Conservation (phyloP, 192 early-diverging fungal species). For the Linnemannia hyalina region DNA sequence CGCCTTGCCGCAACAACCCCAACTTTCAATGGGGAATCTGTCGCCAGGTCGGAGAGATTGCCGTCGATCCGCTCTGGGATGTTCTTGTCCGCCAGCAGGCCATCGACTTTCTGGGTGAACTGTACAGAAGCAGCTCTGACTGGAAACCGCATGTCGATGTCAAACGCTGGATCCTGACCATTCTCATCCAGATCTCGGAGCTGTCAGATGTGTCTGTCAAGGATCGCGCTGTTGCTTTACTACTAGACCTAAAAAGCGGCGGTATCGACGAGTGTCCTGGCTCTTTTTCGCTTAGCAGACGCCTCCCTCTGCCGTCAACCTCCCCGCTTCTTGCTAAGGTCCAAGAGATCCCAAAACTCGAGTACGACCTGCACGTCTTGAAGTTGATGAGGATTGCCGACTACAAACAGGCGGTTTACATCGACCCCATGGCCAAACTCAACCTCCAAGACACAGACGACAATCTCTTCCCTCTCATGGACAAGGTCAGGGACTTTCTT, state of each 20-base stretch:
- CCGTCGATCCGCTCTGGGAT: background rate
- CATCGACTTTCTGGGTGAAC: background rate
- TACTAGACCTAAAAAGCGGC: background rate
- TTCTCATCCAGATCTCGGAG: background rate
- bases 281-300: too few species aligned
- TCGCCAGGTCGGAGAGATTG: background rate
- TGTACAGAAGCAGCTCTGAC: background rate
- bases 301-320: too few species aligned
- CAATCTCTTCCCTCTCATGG: background rate
- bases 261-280: too few species aligned
- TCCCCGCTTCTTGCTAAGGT: too few species aligned
- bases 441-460: background rate
- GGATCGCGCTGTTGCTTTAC: background rate
- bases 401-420: background rate
- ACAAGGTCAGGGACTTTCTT: background rate
- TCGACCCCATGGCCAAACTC: background rate
- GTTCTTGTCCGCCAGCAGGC: background rate
- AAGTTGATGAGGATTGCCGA: background rate
- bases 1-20: background rate
- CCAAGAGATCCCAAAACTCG: background rate
- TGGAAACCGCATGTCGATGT: background rate
- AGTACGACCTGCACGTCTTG: background rate
- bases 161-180: background rate
- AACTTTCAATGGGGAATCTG: background rate
- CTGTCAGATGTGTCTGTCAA: background rate